Evolutionary conservation across 805 yeast genomes (phyloP).

Genomic region (Spencermartinsiella europaea): DNA sequence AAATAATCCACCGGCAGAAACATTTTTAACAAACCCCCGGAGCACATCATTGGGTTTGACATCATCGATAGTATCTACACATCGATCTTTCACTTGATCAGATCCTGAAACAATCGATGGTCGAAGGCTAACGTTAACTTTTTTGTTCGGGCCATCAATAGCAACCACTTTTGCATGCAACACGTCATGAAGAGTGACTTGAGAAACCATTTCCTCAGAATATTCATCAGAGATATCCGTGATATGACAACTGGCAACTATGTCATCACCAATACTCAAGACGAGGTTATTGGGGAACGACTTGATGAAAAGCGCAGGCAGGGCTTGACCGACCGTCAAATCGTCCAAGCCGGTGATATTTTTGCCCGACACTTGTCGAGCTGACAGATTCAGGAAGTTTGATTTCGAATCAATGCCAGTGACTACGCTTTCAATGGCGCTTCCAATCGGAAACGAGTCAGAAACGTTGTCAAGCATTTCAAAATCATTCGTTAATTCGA

Average conservation of each 20-base stretch:
- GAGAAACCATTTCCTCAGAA: constrained; percentile 10
- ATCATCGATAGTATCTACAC: constrained; percentile 46
- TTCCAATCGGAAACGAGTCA: constrained; percentile 63
- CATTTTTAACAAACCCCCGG: constrained; percentile 72
- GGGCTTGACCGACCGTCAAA: constrained; percentile 14
- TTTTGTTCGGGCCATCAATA: constrained; percentile 44
- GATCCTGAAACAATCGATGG: constrained; percentile 30
- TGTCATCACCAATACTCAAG: constrained; percentile 19
- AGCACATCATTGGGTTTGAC: constrained; percentile 60
- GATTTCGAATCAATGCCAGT: constrained; percentile 49
- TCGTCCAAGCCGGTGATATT: constrained; percentile 12
- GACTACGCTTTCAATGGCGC: constrained; percentile 58
- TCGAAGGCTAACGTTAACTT: constrained; percentile 61
- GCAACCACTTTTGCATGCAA: constrained; percentile 27
- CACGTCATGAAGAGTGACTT: constrained; percentile 18
- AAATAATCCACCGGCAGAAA: constrained; percentile 70
- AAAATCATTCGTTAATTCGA: constrained; percentile 55
- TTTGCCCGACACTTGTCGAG: constrained; percentile 35
- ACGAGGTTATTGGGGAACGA: constrained; percentile 35
- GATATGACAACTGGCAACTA: constrained; percentile 28
- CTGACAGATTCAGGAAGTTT: constrained; percentile 45
- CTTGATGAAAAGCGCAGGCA: constrained; percentile 17
- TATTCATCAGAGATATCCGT: constrained; percentile 23
- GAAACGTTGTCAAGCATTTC: constrained; percentile 45
- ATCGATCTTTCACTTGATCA: constrained; percentile 50